Conservation (phyloP, 345 rosid genomes). For the Aurinia saxatilis region DNA sequence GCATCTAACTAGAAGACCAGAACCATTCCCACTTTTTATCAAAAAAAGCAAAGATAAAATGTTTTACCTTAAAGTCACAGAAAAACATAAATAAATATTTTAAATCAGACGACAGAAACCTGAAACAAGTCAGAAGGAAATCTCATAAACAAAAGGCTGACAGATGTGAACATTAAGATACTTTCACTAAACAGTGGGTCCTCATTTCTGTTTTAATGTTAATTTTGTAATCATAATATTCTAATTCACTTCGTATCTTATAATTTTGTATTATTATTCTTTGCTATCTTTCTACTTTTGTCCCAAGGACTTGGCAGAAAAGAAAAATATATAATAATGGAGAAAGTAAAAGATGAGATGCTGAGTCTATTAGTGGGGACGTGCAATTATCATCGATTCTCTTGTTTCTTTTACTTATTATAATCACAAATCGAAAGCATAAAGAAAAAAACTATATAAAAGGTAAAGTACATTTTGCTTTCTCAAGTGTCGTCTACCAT, state of each 20-base stretch:
- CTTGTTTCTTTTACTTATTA: background rate
- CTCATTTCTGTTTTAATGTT: slow-evolving; percentile 3
- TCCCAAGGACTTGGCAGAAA: slow-evolving; percentile 24
- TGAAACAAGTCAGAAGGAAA: slow-evolving; percentile 24
- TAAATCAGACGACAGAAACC: slow-evolving; percentile 24
- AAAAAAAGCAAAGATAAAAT: background rate
- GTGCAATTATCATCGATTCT: slow-evolving; percentile 29
- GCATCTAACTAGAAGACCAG: background rate
- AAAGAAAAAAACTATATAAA: slow-evolving; percentile 7
- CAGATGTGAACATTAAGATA: slow-evolving; percentile 28
- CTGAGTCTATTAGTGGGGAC: slow-evolving; percentile 16
- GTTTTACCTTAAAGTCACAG: background rate
- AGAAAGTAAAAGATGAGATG: slow-evolving; percentile 25
- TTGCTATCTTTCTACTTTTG: slow-evolving; percentile 15
- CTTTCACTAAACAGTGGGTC: slow-evolving; percentile 26
- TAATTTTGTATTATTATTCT: background rate
- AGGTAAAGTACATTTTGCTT: slow-evolving; percentile 18
- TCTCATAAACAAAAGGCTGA: slow-evolving; percentile 12
- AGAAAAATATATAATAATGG: background rate
- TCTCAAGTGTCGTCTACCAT: slow-evolving; percentile 24
- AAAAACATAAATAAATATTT: background rate
- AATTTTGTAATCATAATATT: slow-evolving; percentile 5
- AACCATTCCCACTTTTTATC: background rate
- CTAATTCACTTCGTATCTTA: background rate
- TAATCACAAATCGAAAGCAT: background rate